phyloP scores from a whole-genome alignment of 345 rosid species.

The Syzygium aromaticum region DNA sequence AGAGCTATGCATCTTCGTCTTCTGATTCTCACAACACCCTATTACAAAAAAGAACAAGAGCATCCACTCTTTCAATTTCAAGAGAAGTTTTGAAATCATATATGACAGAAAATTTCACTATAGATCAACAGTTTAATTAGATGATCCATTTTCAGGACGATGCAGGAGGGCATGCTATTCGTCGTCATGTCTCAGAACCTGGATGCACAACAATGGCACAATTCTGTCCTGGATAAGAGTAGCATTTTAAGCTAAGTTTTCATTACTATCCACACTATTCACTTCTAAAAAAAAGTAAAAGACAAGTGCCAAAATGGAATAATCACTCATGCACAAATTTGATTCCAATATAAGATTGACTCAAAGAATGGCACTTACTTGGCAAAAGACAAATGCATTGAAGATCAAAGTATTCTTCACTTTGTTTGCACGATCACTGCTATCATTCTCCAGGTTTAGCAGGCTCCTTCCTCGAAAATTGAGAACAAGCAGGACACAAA shows the following conservation, averaged over 20 bases:
- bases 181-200: neutral
- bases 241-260: neutral
- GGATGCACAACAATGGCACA: neutral
- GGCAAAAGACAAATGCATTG: constrained; percentile 89
- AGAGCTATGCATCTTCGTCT: neutral
- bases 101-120: neutral
- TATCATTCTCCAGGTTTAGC: constrained; percentile 31
- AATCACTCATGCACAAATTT: neutral
- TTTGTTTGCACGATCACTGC: constrained; percentile 25
- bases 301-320: neutral
- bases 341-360: neutral
- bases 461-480: constrained; percentile 58
- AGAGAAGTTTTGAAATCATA: neutral
- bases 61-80: neutral
- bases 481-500: constrained; percentile 61
- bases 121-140: neutral
- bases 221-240: neutral
- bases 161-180: neutral
- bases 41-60: neutral
- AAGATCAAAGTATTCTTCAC: constrained; percentile 87
- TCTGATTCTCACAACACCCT: neutral
- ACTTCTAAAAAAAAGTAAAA: neutral
- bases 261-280: neutral
- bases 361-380: constrained; percentile 34
- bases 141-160: neutral